Conservation (phyloP, 1,284 basidiomycete genomes). For the Ganoderma meredithae region DNA sequence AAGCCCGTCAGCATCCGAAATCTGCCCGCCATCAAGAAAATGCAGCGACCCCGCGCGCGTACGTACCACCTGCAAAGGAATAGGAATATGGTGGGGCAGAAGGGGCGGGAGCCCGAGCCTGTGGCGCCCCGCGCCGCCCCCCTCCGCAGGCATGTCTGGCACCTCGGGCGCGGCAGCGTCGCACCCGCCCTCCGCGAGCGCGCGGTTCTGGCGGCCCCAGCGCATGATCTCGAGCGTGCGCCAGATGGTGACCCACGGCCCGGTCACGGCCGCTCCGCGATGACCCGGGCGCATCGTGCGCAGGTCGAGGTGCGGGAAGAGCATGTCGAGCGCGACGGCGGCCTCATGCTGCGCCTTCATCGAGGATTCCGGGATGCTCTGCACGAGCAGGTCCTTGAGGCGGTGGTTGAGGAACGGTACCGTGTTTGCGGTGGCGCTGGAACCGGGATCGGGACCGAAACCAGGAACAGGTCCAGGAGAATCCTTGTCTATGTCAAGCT, state of each 20-base stretch:
- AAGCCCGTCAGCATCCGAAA: neutral
- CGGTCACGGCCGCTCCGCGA: neutral
- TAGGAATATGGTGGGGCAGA: too few relatives aligned
- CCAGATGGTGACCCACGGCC: neutral
- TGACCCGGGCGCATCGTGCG: neutral
- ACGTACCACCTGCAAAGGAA: too few relatives aligned
- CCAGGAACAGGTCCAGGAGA: neutral
- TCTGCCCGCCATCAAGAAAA: neutral
- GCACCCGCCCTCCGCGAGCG: neutral
- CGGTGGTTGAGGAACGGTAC: neutral
- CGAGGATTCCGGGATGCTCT: neutral
- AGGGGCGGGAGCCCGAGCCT: too few relatives aligned
- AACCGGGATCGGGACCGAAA: neutral
- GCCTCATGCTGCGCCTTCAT: neutral
- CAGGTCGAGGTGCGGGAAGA: neutral
- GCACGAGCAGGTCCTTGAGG: neutral
- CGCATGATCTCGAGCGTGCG: constrained; percentile 6
- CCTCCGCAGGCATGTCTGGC: neutral
- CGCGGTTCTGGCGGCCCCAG: neutral
- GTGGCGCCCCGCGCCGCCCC: neutral
- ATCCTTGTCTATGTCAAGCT: neutral
- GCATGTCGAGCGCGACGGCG: neutral
- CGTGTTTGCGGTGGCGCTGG: neutral
- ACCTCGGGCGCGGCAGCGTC: neutral
- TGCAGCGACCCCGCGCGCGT: too few relatives aligned